These are phyloP conservation scores for Calamus simplicifolius DNA, from an alignment of 176 grass and related monocot species.

Conservation along the genomic window DNA sequence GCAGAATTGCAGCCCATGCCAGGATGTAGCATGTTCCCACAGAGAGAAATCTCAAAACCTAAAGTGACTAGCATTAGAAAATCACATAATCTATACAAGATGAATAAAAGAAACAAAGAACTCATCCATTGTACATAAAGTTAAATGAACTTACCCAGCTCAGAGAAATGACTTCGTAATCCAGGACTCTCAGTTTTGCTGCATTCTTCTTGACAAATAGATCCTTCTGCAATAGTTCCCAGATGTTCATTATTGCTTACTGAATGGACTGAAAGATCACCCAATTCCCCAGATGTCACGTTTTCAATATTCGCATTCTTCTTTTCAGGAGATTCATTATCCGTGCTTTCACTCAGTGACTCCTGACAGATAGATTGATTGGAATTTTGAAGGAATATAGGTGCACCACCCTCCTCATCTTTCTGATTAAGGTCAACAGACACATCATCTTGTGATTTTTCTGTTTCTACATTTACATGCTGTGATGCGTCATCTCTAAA, in stretches of 20 bases:
- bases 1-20: constrained; percentile 71
- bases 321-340: constrained; percentile 18
- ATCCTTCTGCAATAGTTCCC: constrained; percentile 38
- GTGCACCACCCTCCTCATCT: background rate
- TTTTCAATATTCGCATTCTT: constrained; percentile 10
- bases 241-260: constrained; percentile 45
- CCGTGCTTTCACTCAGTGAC: constrained; percentile 17
- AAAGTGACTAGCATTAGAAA: constrained; percentile 19
- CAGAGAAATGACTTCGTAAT: constrained; percentile 11
- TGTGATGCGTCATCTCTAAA: constrained; percentile 26
- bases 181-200: constrained; percentile 34
- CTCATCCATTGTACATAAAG: constrained; percentile 1
- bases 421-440: constrained; percentile 11
- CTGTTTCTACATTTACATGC: constrained; percentile 18
- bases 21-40: constrained; percentile 63
- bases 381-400: background rate
- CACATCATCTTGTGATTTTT: constrained; percentile 19
- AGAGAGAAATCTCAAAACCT: constrained; percentile 91
- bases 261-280: constrained; percentile 20
- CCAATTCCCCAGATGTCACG: constrained; percentile 6
- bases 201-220: constrained; percentile 47
- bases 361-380: constrained; percentile 18
- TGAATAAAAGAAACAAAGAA: constrained; percentile 1
- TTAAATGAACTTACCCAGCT: constrained; percentile 40
- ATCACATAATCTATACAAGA: background rate